phyloP scores from a whole-genome alignment of 2,329 filamentous ascomycete species.

The Colletotrichum sidae region DNA sequence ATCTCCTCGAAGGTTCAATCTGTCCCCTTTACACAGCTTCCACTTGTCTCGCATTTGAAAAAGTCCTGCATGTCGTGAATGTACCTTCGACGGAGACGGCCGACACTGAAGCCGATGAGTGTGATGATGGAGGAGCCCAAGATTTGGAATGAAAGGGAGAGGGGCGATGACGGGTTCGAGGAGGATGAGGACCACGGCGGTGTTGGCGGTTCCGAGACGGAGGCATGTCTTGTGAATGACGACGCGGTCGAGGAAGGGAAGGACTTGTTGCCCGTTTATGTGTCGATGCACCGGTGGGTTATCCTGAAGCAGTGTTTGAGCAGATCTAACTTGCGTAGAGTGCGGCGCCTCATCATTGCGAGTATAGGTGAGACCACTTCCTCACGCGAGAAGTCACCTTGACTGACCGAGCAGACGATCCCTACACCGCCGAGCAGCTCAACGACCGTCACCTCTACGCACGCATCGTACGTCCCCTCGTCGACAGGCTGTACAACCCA shows the following conservation, averaged over 20 bases:
- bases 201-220: constrained; percentile 31
- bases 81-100: constrained; percentile 34
- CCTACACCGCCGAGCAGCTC: constrained; percentile 69
- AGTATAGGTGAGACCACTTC: constrained; percentile 22
- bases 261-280: constrained; percentile 20
- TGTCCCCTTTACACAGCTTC: neutral
- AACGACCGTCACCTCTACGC: constrained; percentile 76
- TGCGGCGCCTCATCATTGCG: constrained; percentile 33
- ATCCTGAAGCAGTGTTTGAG: neutral
- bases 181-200: constrained; percentile 21
- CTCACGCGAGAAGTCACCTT: neutral
- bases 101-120: constrained; percentile 23
- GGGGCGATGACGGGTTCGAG: constrained; percentile 1
- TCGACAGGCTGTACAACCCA: constrained; percentile 74
- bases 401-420: constrained; percentile 48
- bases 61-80: constrained; percentile 28
- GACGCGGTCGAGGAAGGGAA: constrained; percentile 1
- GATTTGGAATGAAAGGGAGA: constrained; percentile 23
- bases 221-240: constrained; percentile 30
- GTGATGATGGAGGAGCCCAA: constrained; percentile 29
- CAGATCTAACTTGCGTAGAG: constrained; percentile 18
- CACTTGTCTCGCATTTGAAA: neutral
- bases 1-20: neutral
- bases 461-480: constrained; percentile 74
- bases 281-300: constrained; percentile 35